Evolutionary conservation across 768 basidiomycete species (phyloP).

Genomic region (Calvatia gigantea): DNA sequence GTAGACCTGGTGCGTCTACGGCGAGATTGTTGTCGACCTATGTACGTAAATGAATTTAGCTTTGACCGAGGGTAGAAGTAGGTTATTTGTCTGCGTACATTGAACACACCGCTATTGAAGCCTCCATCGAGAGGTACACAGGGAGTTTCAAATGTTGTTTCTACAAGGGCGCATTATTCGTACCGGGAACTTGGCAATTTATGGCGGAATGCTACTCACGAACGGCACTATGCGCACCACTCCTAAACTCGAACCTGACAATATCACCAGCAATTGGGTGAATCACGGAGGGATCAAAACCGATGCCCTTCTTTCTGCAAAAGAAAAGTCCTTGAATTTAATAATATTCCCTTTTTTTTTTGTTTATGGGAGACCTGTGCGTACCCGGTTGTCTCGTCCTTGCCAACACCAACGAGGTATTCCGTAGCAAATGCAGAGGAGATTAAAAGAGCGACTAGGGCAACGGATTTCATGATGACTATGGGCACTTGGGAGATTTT

Average conservation of each 20-base stretch:
- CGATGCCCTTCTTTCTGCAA: slow-evolving; percentile 34
- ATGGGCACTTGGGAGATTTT: not conserved
- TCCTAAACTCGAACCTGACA: slow-evolving; percentile 34
- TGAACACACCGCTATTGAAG: slow-evolving; percentile 31
- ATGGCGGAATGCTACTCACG: slow-evolving; percentile 27
- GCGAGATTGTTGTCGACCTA: slow-evolving; percentile 13
- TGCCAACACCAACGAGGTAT: slow-evolving; percentile 35
- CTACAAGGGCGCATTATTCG: slow-evolving; percentile 14
- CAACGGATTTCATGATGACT: slow-evolving; percentile 2
- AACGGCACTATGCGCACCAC: slow-evolving; percentile 36
- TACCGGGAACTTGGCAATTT: too few species aligned
- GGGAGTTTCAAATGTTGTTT: slow-evolving; percentile 35
- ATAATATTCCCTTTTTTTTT: too few species aligned
- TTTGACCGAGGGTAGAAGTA: too few species aligned
- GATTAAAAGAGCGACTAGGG: slow-evolving; percentile 17
- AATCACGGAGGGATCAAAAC: slow-evolving; percentile 39
- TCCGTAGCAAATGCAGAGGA: slow-evolving; percentile 26
- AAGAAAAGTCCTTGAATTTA: too few species aligned
- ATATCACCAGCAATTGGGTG: slow-evolving; percentile 30
- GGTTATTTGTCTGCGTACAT: slow-evolving; percentile 23
- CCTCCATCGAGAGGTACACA: slow-evolving; percentile 29
- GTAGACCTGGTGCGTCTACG: slow-evolving; percentile 33
- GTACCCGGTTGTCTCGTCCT: slow-evolving; percentile 39
- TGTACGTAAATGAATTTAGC: not conserved
- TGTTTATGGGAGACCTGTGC: not conserved